Base-by-base conservation (phyloP, 176 grass and related monocot species). In the Oryza officinalis region DNA sequence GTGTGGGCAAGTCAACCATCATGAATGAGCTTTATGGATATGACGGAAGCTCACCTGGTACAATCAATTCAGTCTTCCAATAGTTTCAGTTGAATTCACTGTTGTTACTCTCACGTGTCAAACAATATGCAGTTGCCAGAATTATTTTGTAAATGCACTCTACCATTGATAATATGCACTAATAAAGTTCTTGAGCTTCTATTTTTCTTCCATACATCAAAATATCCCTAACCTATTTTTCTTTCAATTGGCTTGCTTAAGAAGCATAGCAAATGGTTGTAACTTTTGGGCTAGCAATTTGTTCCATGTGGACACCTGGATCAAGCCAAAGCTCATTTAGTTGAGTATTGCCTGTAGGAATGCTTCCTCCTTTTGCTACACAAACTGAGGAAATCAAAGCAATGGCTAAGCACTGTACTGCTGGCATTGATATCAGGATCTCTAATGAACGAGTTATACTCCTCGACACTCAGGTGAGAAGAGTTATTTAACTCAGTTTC, bases 401-500 rank as follows among this genome's bases (percentile, higher is more conserved):
- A 26, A 86, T 83, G 85, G 89, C 89, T 33, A 98, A 93, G 74
- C 91, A 98, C 80, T 95, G 93, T 60, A 95, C 93, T 77, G 46
- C 82, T 50, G 96, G 93, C 65, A 87, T 98, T 87, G 96, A 98
- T 79, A 84, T 98, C 81, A 93, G 93, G 87, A 86, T 95, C 79
- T 98, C 96, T 82, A 81, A 94, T 65, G 96, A 98, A 79, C 89
- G 96, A 17, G 76, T 95, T 59, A 95, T 98, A 90, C 96, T 98
- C 31, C 92, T 98, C 45, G 96, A 98, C 78, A 78, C 87, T 38
- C 96, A 98, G 92, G 96, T 98, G 69, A 84, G 50, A 52, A 8
- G 25, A 67, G 13, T 37, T 85, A 70, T 63, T 64, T 78, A 83
- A 20, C 65, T 80, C 20, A 61, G 27, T 82, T 86, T 73, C 44